phyloP scores from a whole-genome alignment of 2,329 filamentous ascomycete genomes.

The Xylariaceae sp. region DNA sequence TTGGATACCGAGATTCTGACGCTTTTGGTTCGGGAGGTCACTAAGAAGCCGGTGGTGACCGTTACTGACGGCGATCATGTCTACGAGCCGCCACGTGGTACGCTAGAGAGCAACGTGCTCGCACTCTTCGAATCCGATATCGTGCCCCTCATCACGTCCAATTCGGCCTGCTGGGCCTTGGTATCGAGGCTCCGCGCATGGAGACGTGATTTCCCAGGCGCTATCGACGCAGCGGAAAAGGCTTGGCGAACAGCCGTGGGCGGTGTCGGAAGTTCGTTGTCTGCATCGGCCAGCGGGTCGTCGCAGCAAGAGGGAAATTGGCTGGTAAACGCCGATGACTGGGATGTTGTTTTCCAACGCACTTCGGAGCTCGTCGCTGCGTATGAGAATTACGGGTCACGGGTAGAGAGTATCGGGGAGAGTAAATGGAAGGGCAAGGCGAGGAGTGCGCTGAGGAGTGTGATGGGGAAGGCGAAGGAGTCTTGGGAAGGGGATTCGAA shows the following conservation, averaged over 20 bases:
- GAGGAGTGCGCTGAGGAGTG: constrained; percentile 72
- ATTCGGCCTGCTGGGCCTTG: constrained; percentile 70
- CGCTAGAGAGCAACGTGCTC: constrained; percentile 57
- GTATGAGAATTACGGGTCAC: constrained; percentile 71
- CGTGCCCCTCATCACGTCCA: constrained; percentile 76
- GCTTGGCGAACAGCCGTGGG: constrained; percentile 71
- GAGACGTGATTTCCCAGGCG: constrained; percentile 62
- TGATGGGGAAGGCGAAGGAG: constrained; percentile 76
- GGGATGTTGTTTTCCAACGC: constrained; percentile 66
- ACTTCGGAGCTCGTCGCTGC: constrained; percentile 77
- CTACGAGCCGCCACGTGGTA: constrained; percentile 49
- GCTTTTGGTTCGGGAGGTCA: constrained; percentile 65
- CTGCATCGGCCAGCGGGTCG: constrained; percentile 31
- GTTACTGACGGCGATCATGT: constrained; percentile 29
- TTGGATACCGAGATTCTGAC: constrained; percentile 70
- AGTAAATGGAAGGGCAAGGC: constrained; percentile 85
- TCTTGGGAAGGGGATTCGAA: constrained; percentile 72
- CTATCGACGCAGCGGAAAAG: constrained; percentile 80
- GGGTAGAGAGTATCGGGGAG: constrained; percentile 65
- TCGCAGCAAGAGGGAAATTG: constrained; percentile 35
- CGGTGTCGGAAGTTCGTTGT: constrained; percentile 44
- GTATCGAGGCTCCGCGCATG: constrained; percentile 68
- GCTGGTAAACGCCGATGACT: constrained; percentile 56
- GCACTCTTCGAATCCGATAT: constrained; percentile 69
- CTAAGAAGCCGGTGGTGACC: constrained; percentile 30